These are phyloP conservation scores for Kluyveromyces siamensis DNA, from an alignment of 805 yeast species.

Conservation along the genomic window DNA sequence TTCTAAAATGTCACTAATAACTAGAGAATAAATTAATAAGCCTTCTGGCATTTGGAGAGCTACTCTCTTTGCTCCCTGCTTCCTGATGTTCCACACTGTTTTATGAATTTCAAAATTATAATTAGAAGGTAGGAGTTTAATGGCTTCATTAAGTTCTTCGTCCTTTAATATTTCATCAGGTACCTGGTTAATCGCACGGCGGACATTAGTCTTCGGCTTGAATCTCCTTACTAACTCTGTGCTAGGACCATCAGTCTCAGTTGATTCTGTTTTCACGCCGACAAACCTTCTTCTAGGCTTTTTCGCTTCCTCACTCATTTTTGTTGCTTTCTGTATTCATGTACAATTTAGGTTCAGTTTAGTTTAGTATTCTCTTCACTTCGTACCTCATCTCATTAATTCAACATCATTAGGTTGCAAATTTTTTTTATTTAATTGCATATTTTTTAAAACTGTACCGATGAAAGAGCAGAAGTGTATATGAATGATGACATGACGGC, in stretches of 20 bases:
- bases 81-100: slow-evolving; percentile 86
- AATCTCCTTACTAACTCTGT: slow-evolving; percentile 21
- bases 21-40: slow-evolving; percentile 72
- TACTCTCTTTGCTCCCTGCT: slow-evolving; percentile 67
- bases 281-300: slow-evolving; percentile 50
- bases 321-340: background rate
- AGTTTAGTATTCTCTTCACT: background rate
- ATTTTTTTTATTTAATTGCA: background rate
- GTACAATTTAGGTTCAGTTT: no score
- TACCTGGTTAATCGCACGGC: slow-evolving; percentile 71
- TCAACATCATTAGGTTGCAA: background rate
- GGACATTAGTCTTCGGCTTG: slow-evolving; percentile 31
- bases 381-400: background rate
- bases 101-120: slow-evolving; percentile 95
- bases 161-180: slow-evolving; percentile 81
- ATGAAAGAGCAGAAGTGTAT: no score
- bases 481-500: no score
- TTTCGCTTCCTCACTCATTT: slow-evolving; percentile 1
- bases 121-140: slow-evolving; percentile 73
- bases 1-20: slow-evolving; percentile 85
- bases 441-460: background rate
- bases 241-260: slow-evolving; percentile 21
- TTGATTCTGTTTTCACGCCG: slow-evolving; percentile 36
- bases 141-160: slow-evolving; percentile 74
- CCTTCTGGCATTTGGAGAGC: slow-evolving; percentile 99